Evolutionary conservation across 306 rosid genomes (phyloP).

Genomic region (Pterocarpus santalinus): DNA sequence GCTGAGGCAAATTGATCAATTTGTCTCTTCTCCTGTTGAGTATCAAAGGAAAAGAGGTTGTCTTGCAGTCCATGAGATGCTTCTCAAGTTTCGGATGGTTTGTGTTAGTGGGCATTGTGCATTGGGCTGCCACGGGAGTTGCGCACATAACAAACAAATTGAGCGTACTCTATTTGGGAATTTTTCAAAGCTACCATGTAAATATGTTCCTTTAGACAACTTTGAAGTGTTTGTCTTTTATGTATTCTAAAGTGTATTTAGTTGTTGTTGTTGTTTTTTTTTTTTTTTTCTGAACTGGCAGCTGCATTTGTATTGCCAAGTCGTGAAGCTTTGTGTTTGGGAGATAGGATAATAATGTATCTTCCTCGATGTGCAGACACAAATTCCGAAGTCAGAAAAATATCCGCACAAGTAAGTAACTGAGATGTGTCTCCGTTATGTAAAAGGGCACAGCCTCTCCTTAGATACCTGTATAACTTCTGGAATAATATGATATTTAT

Average conservation of each 20-base stretch:
- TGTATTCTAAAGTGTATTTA: constrained; percentile 21
- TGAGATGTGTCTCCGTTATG: constrained; percentile 27
- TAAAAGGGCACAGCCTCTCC: constrained; percentile 17
- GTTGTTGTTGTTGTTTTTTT: not conserved
- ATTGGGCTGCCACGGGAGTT: constrained; percentile 87
- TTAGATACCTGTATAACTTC: constrained; percentile 20
- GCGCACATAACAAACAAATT: constrained; percentile 81
- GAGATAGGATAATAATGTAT: constrained; percentile 86
- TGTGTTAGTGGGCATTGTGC: constrained; percentile 90
- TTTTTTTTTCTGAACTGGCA: constrained; percentile 46
- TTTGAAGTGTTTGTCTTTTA: constrained; percentile 27
- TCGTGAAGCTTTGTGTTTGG: constrained; percentile 91
- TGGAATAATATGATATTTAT: constrained; percentile 1
- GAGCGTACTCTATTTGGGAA: constrained; percentile 78
- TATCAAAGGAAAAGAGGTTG: constrained; percentile 95
- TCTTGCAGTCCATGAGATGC: constrained; percentile 92
- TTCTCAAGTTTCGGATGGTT: constrained; percentile 88
- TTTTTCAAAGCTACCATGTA: constrained; percentile 89
- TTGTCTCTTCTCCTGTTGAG: constrained; percentile 83
- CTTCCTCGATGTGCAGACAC: constrained; percentile 98
- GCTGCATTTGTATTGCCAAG: constrained; percentile 93
- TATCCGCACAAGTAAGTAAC: constrained; percentile 81
- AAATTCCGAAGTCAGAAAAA: constrained; percentile 90
- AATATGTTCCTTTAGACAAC: constrained; percentile 46
- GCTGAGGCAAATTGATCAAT: constrained; percentile 94